Percentiles rank a stretch among this genome's conserved stretches.
Conservation (phyloP, 495 filamentous ascomycete genomes). For the Saxophila tyrrhenica region DNA sequence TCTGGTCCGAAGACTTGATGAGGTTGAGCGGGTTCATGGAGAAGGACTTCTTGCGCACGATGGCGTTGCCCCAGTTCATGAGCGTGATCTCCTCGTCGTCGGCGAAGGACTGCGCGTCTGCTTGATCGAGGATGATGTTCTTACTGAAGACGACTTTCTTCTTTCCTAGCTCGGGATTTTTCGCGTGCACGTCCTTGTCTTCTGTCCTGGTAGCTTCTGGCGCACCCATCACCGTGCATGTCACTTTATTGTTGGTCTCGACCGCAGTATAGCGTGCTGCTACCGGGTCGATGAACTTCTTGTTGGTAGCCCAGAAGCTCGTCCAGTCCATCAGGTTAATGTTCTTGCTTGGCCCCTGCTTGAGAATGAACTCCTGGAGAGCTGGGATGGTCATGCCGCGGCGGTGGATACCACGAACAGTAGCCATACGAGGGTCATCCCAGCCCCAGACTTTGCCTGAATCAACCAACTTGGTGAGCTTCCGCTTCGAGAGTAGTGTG, state of each 20-base stretch:
- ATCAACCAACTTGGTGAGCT: slow-evolving; percentile 88
- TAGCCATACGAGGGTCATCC: slow-evolving; percentile 93
- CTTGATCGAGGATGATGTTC: slow-evolving; percentile 70
- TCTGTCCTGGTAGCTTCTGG: slow-evolving; percentile 52
- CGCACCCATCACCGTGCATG: slow-evolving; percentile 55
- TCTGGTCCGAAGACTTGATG: slow-evolving; percentile 15
- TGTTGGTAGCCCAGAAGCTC: slow-evolving; percentile 87
- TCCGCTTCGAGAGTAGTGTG: slow-evolving; percentile 85
- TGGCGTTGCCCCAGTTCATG: slow-evolving; percentile 92
- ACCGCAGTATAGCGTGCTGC: slow-evolving; percentile 78
- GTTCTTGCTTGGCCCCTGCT: slow-evolving; percentile 81
- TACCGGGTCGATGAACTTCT: slow-evolving; percentile 87
- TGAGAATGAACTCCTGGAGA: slow-evolving; percentile 82
- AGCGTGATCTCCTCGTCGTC: slow-evolving; percentile 86
- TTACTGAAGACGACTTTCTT: slow-evolving; percentile 73
- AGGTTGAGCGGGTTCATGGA: slow-evolving; percentile 37
- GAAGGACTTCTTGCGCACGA: slow-evolving; percentile 62
- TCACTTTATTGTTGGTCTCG: slow-evolving; percentile 53
- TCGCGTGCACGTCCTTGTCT: slow-evolving; percentile 73
- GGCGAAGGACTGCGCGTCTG: slow-evolving; percentile 68
- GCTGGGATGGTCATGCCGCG: slow-evolving; percentile 87
- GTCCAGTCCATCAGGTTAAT: slow-evolving; percentile 87
- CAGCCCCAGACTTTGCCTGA: slow-evolving; percentile 78
- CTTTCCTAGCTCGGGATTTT: slow-evolving; percentile 70
- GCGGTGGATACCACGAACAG: slow-evolving; percentile 74